Percentiles rank a stretch among this genome's conserved stretches.
Conservation (phyloP, 2,329 filamentous ascomycete genomes). For the Ascochyta lentis region DNA sequence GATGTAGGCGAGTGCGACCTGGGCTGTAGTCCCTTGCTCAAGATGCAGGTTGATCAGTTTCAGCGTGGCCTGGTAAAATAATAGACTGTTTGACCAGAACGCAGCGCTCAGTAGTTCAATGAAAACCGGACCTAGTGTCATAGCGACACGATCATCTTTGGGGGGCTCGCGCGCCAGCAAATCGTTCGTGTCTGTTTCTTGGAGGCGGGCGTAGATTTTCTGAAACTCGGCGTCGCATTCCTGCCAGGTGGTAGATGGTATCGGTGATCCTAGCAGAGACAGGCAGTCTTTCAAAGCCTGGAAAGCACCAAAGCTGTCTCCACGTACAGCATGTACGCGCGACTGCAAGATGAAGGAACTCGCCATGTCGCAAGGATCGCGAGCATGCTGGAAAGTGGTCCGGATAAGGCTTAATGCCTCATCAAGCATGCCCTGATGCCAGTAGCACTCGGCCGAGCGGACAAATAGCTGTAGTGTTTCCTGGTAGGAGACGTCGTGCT, state of each 20-base stretch:
- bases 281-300: conserved; percentile 74
- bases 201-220: conserved; percentile 46
- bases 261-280: conserved; percentile 66
- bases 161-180: conserved; percentile 42
- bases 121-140: conserved; percentile 72
- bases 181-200: conserved; percentile 60
- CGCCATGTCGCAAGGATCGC: conserved; percentile 77
- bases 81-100: conserved; percentile 74
- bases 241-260: conserved; percentile 73
- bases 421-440: conserved; percentile 75
- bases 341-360: conserved; percentile 84
- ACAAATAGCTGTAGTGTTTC: conserved; percentile 78
- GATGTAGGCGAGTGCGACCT: conserved; percentile 72
- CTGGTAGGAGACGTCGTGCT: conserved; percentile 78
- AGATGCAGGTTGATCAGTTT: conserved; percentile 72
- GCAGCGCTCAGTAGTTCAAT: conserved; percentile 73
- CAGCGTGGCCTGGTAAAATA: conserved; percentile 75
- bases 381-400: conserved; percentile 73
- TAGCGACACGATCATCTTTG: conserved; percentile 61
- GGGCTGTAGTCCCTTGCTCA: conserved; percentile 68
- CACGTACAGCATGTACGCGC: conserved; percentile 76
- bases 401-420: conserved; percentile 73
- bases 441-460: conserved; percentile 80
- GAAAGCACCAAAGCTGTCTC: conserved; percentile 74
- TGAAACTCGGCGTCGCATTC: conserved; percentile 80